These are phyloP conservation scores for Pelargonium australe DNA, from an alignment of 441 rosid genomes.

Conservation along the genomic window DNA sequence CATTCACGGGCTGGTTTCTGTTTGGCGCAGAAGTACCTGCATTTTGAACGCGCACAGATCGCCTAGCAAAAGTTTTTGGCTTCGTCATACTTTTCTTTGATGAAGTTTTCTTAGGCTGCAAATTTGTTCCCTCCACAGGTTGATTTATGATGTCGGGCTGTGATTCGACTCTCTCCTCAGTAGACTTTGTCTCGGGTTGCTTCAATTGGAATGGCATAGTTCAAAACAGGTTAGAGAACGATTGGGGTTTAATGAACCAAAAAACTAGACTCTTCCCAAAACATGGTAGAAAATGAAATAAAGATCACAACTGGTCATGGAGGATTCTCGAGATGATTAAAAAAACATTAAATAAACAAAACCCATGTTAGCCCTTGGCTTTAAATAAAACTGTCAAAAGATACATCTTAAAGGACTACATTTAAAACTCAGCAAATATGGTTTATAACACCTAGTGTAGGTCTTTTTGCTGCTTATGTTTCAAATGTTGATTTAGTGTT, in stretches of 20 bases:
- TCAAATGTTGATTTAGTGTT: too few relatives aligned
- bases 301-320: neutral
- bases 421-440: neutral
- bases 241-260: neutral
- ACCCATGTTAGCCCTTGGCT: neutral
- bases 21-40: conserved; percentile 14
- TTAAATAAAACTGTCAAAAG: neutral
- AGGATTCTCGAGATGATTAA: neutral
- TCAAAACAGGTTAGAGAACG: neutral
- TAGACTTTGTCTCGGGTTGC: conserved; percentile 11
- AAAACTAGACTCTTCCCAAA: neutral
- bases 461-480: too few relatives aligned
- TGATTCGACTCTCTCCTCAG: conserved; percentile 4
- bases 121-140: conserved; percentile 12
- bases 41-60: conserved; percentile 40
- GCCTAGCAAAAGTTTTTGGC: conserved; percentile 21
- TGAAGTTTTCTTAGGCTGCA: conserved; percentile 6
- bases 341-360: neutral
- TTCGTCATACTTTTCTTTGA: conserved; percentile 13
- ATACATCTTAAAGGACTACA: neutral
- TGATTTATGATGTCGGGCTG: conserved; percentile 20
- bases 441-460: too few relatives aligned
- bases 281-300: neutral
- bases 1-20: conserved; percentile 22
- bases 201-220: conserved; percentile 3